Evolutionary conservation across 176 grass and related monocot species (phyloP).

Genomic region (Chrysopogon serrulatus): DNA sequence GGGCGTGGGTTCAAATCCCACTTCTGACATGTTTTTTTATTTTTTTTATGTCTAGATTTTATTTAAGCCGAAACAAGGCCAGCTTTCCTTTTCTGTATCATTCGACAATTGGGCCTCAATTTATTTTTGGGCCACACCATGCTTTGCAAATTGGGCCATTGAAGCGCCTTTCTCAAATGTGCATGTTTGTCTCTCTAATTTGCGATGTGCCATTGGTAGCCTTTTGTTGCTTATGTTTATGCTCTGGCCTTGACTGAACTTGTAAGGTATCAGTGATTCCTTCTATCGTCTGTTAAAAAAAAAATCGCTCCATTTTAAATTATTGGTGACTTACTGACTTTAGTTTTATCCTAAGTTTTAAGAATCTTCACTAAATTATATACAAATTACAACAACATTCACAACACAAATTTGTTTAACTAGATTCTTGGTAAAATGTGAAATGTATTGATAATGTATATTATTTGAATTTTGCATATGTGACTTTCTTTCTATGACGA

Average conservation of each 20-base stretch:
- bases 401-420: background rate
- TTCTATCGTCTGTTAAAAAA: too few species aligned
- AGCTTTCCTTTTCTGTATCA: background rate
- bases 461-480: background rate
- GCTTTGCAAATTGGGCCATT: background rate
- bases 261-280: too few species aligned
- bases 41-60: background rate
- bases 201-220: too few species aligned
- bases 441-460: background rate
- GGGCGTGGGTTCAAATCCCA: constrained; percentile 81
- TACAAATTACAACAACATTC: too few species aligned
- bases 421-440: background rate
- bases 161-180: background rate
- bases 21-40: constrained; percentile 31
- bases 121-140: background rate
- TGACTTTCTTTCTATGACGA: too few species aligned
- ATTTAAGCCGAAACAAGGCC: background rate
- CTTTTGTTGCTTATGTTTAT: too few species aligned
- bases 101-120: background rate
- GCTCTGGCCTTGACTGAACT: too few species aligned
- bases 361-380: too few species aligned
- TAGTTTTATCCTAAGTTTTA: too few species aligned
- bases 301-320: too few species aligned
- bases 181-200: too few species aligned
- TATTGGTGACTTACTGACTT: too few species aligned